A percentile compares a stretch with the other conserved stretches of the same genome.
Evolutionary conservation across 257 asterid genomes (phyloP).

Genomic region (Ballota nigra): DNA sequence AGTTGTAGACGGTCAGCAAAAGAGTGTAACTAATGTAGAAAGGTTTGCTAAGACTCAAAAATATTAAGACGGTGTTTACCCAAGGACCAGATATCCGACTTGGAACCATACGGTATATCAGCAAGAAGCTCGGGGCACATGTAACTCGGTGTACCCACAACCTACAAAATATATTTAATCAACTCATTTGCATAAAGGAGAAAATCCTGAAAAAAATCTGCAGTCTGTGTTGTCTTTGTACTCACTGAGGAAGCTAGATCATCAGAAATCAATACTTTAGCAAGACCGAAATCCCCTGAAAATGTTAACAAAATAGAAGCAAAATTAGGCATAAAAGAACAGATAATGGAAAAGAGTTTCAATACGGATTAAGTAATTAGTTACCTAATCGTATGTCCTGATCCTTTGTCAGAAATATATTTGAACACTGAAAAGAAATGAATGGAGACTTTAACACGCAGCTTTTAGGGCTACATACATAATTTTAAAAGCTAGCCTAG

Average conservation of each 20-base stretch:
- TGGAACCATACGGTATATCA: constrained; percentile 97
- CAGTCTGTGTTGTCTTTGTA: constrained; percentile 9
- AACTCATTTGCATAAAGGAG: neutral
- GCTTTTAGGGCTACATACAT: neutral
- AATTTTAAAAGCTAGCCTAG: neutral
- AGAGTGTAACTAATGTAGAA: neutral
- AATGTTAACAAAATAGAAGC: constrained; percentile 11
- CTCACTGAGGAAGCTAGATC: constrained; percentile 99
- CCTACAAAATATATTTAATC: constrained; percentile 46
- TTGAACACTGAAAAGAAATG: constrained; percentile 74
- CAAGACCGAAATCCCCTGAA: constrained; percentile 99
- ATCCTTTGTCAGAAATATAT: constrained; percentile 88
- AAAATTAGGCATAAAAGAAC: neutral
- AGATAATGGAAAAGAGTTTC: neutral
- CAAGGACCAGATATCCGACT: constrained; percentile 98
- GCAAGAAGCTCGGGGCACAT: constrained; percentile 99
- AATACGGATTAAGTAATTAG: neutral
- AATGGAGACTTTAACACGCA: constrained; percentile 4
- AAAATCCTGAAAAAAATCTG: neutral
- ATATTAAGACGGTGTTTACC: constrained; percentile 47
- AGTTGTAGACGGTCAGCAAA: constrained; percentile 16
- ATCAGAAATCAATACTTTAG: constrained; percentile 81
- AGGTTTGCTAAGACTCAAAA: neutral
- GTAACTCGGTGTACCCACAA: constrained; percentile 98
- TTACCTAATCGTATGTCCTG: constrained; percentile 95